Evolutionary conservation across 768 basidiomycete genomes (phyloP), one percentile per base, ranked within the genome.

Genomic region (Pholiota microspora): DNA sequence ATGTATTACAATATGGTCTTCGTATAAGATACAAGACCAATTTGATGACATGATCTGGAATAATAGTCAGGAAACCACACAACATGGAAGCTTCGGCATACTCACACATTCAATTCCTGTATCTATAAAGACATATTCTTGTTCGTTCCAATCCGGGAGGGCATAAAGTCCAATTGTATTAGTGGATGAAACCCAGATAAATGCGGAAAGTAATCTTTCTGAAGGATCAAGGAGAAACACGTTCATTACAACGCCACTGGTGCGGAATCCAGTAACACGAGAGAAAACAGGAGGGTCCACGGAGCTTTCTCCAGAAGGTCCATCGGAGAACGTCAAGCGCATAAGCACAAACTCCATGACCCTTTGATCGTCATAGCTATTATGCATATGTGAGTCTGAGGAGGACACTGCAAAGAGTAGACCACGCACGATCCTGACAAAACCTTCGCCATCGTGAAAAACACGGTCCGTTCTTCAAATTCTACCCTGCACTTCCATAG

Each of bases 401-500:
- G 28, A n/a, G 24, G 25, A 40, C 29, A 38, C 9, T 38, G 25
- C 16, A 34, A 15, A 15, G 40, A 31, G 8, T 3, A 44, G 24
- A 38, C 45, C 31, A 76, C 79, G 70, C 64, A 81, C 80, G 76
- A 73, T 55, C 73, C 74, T 28, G 71, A 65, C 18, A 86, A 59
- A 25, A 84, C 77, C 64, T 82, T 85, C 1, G 87, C 87, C 86
- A 89, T 89, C 0, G 83, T 86, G 61, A 89, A 88, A 67, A 80
- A 89, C 31, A 88, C 86, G 0, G 83, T 81, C 54, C 83, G 72
- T 58, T 83, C 79, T 35, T 88, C 86, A 62, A 88, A 89, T 62
- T 88, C 88, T 15, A 89, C 86, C 7, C 87, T 71, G 59, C 88
- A 89, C 62, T 89, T 89, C 88, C 87, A 89, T 4, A 89, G 63